Conservation (phyloP, 805 yeast genomes). For the Zygotorulaspora florentina region DNA sequence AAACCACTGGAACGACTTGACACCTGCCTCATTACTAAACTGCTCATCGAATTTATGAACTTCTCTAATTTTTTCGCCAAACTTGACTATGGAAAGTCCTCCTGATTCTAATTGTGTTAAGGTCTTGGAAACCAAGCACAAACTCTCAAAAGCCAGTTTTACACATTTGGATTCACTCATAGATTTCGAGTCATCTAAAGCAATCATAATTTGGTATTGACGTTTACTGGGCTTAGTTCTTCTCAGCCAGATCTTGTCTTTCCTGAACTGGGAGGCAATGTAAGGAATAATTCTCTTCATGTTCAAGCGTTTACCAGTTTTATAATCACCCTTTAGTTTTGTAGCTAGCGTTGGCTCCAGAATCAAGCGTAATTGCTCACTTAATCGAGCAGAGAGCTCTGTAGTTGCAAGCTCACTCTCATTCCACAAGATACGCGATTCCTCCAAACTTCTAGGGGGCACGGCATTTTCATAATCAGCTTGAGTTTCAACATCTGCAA, state of each 20-base stretch:
- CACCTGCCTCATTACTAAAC: constrained; percentile 79
- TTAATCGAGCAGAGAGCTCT: constrained; percentile 78
- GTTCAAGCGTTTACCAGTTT: constrained; percentile 93
- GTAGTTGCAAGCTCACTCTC: constrained; percentile 78
- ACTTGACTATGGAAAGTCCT: constrained; percentile 81
- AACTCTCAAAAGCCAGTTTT: constrained; percentile 88
- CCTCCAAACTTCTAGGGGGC: constrained; percentile 54
- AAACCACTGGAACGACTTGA: constrained; percentile 79
- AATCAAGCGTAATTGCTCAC: constrained; percentile 90
- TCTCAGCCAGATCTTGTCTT: constrained; percentile 97
- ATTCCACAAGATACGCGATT: constrained; percentile 77
- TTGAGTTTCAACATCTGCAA: constrained; percentile 33
- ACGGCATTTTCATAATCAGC: constrained; percentile 25
- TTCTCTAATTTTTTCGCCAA: constrained; percentile 78
- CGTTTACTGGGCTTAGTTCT: constrained; percentile 97
- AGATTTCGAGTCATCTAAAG: constrained; percentile 95
- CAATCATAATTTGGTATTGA: constrained; percentile 94
- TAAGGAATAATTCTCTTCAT: constrained; percentile 97
- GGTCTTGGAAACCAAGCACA: constrained; percentile 90
- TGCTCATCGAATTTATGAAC: constrained; percentile 89
- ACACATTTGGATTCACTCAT: constrained; percentile 93
- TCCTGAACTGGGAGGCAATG: constrained; percentile 94
- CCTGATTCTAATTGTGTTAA: constrained; percentile 93
- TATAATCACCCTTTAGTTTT: constrained; percentile 89
- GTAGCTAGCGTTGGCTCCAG: constrained; percentile 96